Evolutionary conservation across 352 stramenopile species (phyloP).

Genomic region (Hyaloperonospora brassicae): DNA sequence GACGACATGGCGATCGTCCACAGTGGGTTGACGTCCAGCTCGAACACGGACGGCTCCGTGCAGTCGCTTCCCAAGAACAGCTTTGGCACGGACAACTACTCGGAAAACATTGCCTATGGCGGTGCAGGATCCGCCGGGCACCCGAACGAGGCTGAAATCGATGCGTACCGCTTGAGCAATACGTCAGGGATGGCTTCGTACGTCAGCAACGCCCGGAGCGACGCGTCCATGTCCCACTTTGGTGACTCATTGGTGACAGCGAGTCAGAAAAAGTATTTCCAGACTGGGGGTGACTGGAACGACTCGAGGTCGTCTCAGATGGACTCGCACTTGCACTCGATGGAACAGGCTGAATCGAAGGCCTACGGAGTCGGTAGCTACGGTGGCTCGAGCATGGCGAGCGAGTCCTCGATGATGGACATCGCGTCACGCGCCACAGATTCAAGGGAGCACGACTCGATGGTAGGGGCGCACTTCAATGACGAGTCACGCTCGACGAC

Average conservation of each 20-base stretch:
- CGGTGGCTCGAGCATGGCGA: constrained; percentile 38
- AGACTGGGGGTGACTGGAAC: constrained; percentile 36
- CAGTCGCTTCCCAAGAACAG: constrained; percentile 19
- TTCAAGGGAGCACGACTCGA: constrained; percentile 26
- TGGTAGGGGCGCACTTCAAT: constrained; percentile 18
- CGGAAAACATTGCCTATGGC: constrained; percentile 29
- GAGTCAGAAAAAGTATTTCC: constrained; percentile 37
- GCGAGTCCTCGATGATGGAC: constrained; percentile 27
- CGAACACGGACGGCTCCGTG: constrained; percentile 21
- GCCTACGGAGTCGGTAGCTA: constrained; percentile 24
- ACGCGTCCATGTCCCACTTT: constrained; percentile 47
- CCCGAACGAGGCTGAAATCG: constrained; percentile 18
- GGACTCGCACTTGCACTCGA: constrained; percentile 27
- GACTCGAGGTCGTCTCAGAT: constrained; percentile 38
- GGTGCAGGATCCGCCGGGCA: constrained; percentile 4
- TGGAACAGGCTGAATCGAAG: constrained; percentile 30
- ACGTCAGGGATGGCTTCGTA: constrained; percentile 44
- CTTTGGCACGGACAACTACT: constrained; percentile 23
- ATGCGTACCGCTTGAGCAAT: constrained; percentile 25
- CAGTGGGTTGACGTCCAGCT: constrained; percentile 38
- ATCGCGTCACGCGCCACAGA: constrained; percentile 19
- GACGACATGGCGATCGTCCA: constrained; percentile 31
- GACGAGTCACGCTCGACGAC: constrained; percentile 19
- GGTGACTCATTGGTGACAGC: constrained; percentile 38
- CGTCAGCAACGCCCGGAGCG: constrained; percentile 28